These are phyloP conservation scores for Lentinula edodes DNA, from an alignment of 768 basidiomycete species.

Conservation along the genomic window DNA sequence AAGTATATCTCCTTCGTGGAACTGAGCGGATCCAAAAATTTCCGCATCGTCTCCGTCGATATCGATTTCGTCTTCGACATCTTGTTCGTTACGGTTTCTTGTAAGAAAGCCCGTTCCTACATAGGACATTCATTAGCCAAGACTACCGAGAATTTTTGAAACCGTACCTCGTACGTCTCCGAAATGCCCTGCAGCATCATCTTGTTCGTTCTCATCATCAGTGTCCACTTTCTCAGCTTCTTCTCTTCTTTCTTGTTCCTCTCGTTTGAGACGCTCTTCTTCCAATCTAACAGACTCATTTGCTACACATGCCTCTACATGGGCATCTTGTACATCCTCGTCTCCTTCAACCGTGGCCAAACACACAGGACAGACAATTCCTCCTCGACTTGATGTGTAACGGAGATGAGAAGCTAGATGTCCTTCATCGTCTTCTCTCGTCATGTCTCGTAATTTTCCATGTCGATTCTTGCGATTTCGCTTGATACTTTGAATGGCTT, in stretches of 20 bases:
- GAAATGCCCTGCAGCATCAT: constrained; percentile 31
- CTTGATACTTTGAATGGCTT: constrained; percentile 58
- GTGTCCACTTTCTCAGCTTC: constrained; percentile 22
- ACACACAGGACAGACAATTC: constrained; percentile 70
- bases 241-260: constrained; percentile 23
- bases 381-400: constrained; percentile 26
- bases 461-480: constrained; percentile 66
- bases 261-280: constrained; percentile 35
- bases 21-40: constrained; percentile 66
- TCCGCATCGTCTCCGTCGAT: constrained; percentile 72
- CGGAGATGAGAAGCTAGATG: constrained; percentile 15
- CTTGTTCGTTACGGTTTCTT: constrained; percentile 48
- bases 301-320: constrained; percentile 76
- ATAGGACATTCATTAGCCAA: not conserved
- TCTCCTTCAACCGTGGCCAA: constrained; percentile 53
- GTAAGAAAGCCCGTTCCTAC: constrained; percentile 75
- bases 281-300: constrained; percentile 42
- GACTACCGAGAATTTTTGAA: constrained; percentile 21
- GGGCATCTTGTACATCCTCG: constrained; percentile 68
- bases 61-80: constrained; percentile 77
- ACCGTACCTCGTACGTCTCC: constrained; percentile 42
- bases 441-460: constrained; percentile 59
- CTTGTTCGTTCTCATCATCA: constrained; percentile 9
- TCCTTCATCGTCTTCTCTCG: constrained; percentile 54
- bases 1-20: constrained; percentile 69